These are phyloP conservation scores for Colletotrichum australisinense DNA, from an alignment of 2,329 filamentous ascomycete genomes.

Conservation along the genomic window DNA sequence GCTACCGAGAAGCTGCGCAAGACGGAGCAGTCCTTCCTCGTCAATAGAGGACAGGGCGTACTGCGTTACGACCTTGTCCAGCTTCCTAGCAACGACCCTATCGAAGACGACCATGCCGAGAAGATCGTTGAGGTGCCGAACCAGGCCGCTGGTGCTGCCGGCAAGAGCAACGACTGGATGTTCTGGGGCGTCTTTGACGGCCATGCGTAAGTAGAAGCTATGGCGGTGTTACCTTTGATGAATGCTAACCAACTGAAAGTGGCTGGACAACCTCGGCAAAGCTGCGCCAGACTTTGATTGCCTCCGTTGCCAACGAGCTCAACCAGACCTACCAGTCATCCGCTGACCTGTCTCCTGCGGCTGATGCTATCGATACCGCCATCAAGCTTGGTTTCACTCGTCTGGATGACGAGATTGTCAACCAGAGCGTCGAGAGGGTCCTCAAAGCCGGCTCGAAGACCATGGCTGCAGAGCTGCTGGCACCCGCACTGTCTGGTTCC, in stretches of 20 bases:
- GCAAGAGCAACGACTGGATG: conserved; percentile 90
- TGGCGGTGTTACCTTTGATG: background rate
- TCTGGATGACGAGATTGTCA: conserved; percentile 93
- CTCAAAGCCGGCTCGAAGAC: conserved; percentile 89
- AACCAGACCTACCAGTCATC: conserved; percentile 90
- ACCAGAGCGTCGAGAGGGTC: conserved; percentile 92
- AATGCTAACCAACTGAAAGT: conserved; percentile 54
- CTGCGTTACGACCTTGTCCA: conserved; percentile 96
- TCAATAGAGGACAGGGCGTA: conserved; percentile 90
- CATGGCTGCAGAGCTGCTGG: conserved; percentile 91
- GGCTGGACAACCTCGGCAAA: conserved; percentile 99
- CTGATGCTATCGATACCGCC: conserved; percentile 86
- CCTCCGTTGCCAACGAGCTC: conserved; percentile 90
- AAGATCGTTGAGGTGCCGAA: conserved; percentile 93
- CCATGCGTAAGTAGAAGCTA: conserved; percentile 74
- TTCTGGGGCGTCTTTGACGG: conserved; percentile 99
- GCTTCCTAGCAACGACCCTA: conserved; percentile 94
- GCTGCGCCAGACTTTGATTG: conserved; percentile 90
- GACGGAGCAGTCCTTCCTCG: conserved; percentile 91
- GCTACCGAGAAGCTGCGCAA: conserved; percentile 88
- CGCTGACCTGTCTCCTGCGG: conserved; percentile 71
- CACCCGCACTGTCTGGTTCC: conserved; percentile 94
- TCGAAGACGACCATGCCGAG: conserved; percentile 98
- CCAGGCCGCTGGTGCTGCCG: conserved; percentile 53
- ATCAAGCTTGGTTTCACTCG: conserved; percentile 93